These are phyloP conservation scores for Alternaria ethzedia DNA, from an alignment of 2,329 filamentous ascomycete species.

Conservation along the genomic window DNA sequence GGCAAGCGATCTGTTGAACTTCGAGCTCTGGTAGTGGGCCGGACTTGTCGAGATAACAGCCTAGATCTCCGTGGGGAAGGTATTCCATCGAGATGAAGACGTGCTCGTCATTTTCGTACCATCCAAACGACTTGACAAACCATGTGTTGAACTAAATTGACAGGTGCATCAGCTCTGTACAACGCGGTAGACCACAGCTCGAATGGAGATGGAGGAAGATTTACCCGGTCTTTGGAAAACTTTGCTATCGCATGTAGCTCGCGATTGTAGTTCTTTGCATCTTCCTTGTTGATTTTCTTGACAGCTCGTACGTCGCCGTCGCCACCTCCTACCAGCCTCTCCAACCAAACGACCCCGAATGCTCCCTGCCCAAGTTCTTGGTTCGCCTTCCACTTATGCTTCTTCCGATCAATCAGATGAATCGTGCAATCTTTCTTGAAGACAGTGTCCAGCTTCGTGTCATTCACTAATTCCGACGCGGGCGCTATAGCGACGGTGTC, in stretches of 20 bases:
- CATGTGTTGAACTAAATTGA: not conserved
- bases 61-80: not conserved
- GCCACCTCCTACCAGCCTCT: too few species aligned
- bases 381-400: too few species aligned
- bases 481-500: not conserved
- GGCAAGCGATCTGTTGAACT: accelerated
- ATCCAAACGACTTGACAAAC: not conserved
- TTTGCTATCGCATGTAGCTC: not conserved
- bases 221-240: accelerated
- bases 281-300: too few species aligned
- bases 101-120: not conserved
- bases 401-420: too few species aligned
- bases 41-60: not conserved
- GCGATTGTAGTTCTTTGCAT: too few species aligned
- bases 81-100: not conserved
- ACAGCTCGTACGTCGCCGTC: too few species aligned
- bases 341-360: too few species aligned
- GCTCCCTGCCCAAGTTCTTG: too few species aligned
- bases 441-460: not conserved
- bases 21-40: not conserved
- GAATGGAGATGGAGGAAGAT: too few species aligned
- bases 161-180: accelerated
- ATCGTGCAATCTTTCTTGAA: not conserved
- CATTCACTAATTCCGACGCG: not conserved
- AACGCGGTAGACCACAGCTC: too few species aligned